phyloP scores from a whole-genome alignment of 2,329 filamentous ascomycete genomes.

The Paradendryphiella salina region DNA sequence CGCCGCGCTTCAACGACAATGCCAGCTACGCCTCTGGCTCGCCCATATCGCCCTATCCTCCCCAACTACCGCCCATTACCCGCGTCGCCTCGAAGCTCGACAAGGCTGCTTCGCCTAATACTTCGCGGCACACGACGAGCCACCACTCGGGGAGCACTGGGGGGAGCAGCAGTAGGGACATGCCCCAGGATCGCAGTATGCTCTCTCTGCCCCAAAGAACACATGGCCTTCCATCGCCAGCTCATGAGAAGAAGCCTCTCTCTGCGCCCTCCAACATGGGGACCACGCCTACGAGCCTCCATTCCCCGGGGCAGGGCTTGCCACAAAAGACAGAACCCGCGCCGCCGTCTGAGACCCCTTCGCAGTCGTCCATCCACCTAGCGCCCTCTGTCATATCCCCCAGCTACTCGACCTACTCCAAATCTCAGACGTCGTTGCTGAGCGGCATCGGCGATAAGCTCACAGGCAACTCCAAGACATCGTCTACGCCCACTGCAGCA shows the following conservation, averaged over 20 bases:
- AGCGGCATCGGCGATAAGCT: slow-evolving; percentile 40
- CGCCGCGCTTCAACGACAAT: slow-evolving; percentile 39
- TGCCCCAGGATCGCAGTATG: slow-evolving; percentile 20
- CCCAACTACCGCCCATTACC: slow-evolving; percentile 47
- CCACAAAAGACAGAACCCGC: slow-evolving; percentile 10
- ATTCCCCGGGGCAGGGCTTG: slow-evolving; percentile 32
- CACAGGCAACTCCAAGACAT: slow-evolving; percentile 27
- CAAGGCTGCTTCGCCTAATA: slow-evolving; percentile 19
- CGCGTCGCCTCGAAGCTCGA: slow-evolving; percentile 44
- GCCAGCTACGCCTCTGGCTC: slow-evolving; percentile 37
- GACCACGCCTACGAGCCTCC: slow-evolving; percentile 39
- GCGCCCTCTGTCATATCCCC: slow-evolving; percentile 30
- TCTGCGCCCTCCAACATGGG: slow-evolving; percentile 24
- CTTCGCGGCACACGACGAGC: slow-evolving; percentile 16
- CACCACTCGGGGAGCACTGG: slow-evolving; percentile 16
- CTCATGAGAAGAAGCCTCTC: slow-evolving; percentile 23
- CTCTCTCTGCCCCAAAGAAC: slow-evolving; percentile 26
- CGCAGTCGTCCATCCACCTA: slow-evolving; percentile 27
- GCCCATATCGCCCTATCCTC: slow-evolving; percentile 46
- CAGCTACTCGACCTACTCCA: slow-evolving; percentile 35
- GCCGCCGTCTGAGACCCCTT: slow-evolving; percentile 21
- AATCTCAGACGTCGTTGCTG: slow-evolving; percentile 41
- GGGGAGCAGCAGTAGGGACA: slow-evolving; percentile 5
- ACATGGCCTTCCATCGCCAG: slow-evolving; percentile 26
- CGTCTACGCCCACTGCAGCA: slow-evolving; percentile 23